Evolutionary conservation across 306 rosid genomes (phyloP).

Genomic region (Castanopsis chinensis): DNA sequence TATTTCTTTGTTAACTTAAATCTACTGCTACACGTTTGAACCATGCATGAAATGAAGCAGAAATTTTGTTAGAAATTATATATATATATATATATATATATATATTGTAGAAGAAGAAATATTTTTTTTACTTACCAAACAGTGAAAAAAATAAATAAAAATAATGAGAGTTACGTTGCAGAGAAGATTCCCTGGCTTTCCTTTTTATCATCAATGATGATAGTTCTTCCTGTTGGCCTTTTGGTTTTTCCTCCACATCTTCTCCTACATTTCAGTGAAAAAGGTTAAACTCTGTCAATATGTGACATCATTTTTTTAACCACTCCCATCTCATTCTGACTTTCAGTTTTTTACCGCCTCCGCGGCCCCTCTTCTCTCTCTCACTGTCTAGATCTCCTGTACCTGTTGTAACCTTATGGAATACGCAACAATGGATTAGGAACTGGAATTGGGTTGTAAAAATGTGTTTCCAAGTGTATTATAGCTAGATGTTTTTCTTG

Average conservation of each 20-base stretch:
- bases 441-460: background rate
- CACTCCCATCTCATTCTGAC: conserved; percentile 30
- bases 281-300: conserved; percentile 80
- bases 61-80: background rate
- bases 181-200: conserved; percentile 83
- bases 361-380: background rate
- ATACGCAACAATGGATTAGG: background rate
- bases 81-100: no score
- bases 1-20: background rate
- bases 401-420: conserved; percentile 28
- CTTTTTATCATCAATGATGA: conserved; percentile 78
- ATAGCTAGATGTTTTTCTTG: no score
- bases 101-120: no score
- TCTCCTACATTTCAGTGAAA: conserved; percentile 98
- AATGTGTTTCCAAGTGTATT: no score
- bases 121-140: background rate
- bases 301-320: conserved; percentile 66
- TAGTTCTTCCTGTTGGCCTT: conserved; percentile 65
- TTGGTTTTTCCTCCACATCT: conserved; percentile 61
- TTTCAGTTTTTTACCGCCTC: conserved; percentile 3
- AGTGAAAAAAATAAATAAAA: conserved; percentile 17
- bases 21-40: conserved; percentile 52
- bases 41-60: conserved; percentile 45
- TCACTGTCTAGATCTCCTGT: conserved; percentile 38
- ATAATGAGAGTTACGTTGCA: conserved; percentile 29